A percentile compares a stretch with the other conserved stretches of the same genome.
Conservation (phyloP, 2,329 filamentous ascomycete species). For the Neofusicoccum kwambonambiense region DNA sequence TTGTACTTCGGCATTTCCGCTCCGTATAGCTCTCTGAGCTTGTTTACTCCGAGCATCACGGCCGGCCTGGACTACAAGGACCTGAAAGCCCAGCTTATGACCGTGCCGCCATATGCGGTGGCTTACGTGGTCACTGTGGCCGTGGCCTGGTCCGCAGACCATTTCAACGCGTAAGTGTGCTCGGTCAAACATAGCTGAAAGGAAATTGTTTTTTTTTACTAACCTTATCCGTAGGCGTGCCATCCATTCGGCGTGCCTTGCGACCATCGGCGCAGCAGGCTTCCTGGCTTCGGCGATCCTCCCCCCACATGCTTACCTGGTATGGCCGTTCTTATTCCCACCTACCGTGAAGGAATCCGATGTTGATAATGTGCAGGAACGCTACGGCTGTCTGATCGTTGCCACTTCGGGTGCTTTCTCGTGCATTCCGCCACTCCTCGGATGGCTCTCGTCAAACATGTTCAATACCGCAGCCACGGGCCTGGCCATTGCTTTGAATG, state of each 20-base stretch:
- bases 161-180: conserved; percentile 49
- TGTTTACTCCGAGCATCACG: conserved; percentile 65
- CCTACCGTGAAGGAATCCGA: neutral
- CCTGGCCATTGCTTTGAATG: conserved; percentile 68
- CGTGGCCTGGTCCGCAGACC: conserved; percentile 58
- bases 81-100: conserved; percentile 64
- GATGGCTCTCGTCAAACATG: conserved; percentile 70
- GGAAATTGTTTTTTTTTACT: neutral
- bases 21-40: conserved; percentile 44
- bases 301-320: conserved; percentile 57
- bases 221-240: conserved; percentile 37
- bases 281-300: conserved; percentile 65
- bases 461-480: conserved; percentile 64
- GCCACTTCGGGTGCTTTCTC: conserved; percentile 66
- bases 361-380: conserved; percentile 24
- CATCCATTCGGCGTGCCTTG: conserved; percentile 50
- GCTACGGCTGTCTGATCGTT: conserved; percentile 71
- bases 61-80: conserved; percentile 56
- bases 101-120: conserved; percentile 63
- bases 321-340: conserved; percentile 24
- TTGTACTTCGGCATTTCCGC: conserved; percentile 27
- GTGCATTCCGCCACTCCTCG: conserved; percentile 67
- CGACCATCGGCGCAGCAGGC: conserved; percentile 53
- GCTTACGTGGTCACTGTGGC: conserved; percentile 52
- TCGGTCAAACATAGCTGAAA: neutral